phyloP scores from a whole-genome alignment of 495 filamentous ascomycete genomes.

The Aspergillus kassunensis region DNA sequence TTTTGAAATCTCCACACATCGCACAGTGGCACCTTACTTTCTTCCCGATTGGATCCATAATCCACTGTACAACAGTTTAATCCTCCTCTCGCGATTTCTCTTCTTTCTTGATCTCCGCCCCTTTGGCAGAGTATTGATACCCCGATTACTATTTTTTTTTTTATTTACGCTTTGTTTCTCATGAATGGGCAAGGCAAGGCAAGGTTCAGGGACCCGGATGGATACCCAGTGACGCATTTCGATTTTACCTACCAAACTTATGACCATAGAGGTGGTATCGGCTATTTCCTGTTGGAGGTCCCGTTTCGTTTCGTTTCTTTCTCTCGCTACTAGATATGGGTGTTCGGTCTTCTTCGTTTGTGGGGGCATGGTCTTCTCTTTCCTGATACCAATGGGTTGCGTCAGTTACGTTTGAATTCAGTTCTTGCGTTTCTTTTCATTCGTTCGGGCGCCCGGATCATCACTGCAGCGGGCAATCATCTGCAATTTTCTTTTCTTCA shows the following conservation, averaged over 20 bases:
- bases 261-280: slow-evolving; percentile 46
- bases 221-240: slow-evolving; percentile 25
- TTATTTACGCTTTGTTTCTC: slow-evolving; percentile 14
- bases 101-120: slow-evolving; percentile 23
- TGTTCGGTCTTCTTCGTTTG: slow-evolving; percentile 32
- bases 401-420: slow-evolving; percentile 19
- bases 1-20: slow-evolving; percentile 9
- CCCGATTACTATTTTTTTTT: slow-evolving; percentile 18
- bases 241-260: slow-evolving; percentile 27
- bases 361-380: slow-evolving; percentile 29
- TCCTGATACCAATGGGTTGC: slow-evolving; percentile 32
- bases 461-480: slow-evolving; percentile 18
- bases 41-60: slow-evolving; percentile 17
- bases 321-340: slow-evolving; percentile 43
- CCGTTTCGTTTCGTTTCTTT: slow-evolving; percentile 34
- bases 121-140: slow-evolving; percentile 29
- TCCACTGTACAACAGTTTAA: slow-evolving; percentile 44
- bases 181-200: slow-evolving; percentile 26
- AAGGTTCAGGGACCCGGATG: slow-evolving; percentile 25
- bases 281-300: slow-evolving; percentile 35
- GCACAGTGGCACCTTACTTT: slow-evolving; percentile 12
- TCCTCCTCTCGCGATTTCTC: slow-evolving; percentile 18
- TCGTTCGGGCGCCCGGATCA: slow-evolving; percentile 12
- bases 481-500: slow-evolving; percentile 15
- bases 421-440: slow-evolving; percentile 19